Evolutionary conservation across 306 rosid genomes (phyloP), one percentile per base, ranked within the genome.

Genomic region (Clitoria ternatea): DNA sequence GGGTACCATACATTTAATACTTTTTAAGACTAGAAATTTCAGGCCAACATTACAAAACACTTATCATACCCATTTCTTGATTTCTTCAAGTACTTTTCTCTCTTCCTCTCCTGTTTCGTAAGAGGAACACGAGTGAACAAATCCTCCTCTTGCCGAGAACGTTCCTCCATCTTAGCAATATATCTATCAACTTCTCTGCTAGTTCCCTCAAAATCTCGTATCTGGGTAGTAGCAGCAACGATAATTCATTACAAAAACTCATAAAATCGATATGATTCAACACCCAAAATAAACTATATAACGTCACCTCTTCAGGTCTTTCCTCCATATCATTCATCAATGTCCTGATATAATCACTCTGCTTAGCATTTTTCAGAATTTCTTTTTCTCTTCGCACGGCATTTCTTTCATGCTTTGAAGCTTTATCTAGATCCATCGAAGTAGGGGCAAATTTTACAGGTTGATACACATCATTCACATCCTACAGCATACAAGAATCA

Each of bases 301-400:
- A 20, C 29, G 61, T 80, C 65, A 88, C 98, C 97, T 93, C 97
- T 81, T 90, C 96, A 65, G 97, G 98, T 75, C 77, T 90, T 48
- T 87, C 94, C 66, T 88, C 90, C 83, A 87, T 69, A 53, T 85
- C 91, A 72, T 88, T 72, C 84, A 93, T 63, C 76, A 90, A 40
- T 32, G 85, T 81, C 75, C 84, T 78, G 39, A 90, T 74, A 78
- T 55, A 90, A 73, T 63, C 83, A 82, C 89, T 90, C 19, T 81
- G 81, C 70, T 70, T 73, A 65, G 97, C 74, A 74, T 86, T 85
- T 80, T 79, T 82, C 53, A 88, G 59, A 48, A 81, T 66, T 59
- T 90, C 82, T 75, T 80, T 83, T 50, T 90, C 98, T 80, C 75
- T 87, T 67, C 98, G 90, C 70, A 36, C 20, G 52, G 86, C 87